Evolutionary conservation across 805 yeast species (phyloP).

Genomic region (Suhomyces sp.): DNA sequence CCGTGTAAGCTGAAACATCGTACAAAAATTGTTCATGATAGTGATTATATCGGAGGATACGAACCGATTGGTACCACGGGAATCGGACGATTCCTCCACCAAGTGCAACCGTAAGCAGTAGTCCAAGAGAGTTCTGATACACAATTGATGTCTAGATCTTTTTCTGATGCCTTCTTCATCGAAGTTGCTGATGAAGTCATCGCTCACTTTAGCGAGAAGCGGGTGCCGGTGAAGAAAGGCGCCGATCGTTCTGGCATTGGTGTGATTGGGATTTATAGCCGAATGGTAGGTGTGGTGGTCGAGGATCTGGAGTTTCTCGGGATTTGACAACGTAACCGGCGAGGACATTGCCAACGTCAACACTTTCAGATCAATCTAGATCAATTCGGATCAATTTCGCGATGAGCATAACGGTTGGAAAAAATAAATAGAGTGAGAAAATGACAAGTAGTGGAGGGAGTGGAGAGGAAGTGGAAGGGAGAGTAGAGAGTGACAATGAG

Average conservation of each 20-base stretch:
- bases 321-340: not conserved
- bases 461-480: not conserved
- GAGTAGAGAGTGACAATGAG: not conserved
- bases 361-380: not conserved
- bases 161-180: constrained; percentile 2
- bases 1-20: not conserved
- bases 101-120: not conserved
- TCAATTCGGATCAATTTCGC: not conserved
- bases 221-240: constrained; percentile 15
- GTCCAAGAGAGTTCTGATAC: constrained; percentile 4
- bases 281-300: constrained; percentile 20
- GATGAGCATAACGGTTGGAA: not conserved
- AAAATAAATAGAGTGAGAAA: not conserved
- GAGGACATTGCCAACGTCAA: not conserved
- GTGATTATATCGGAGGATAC: not conserved
- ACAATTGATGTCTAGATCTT: constrained; percentile 4
- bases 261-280: constrained; percentile 16
- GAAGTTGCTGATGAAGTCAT: constrained; percentile 2
- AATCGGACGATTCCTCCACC: not conserved
- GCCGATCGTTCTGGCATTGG: constrained; percentile 17
- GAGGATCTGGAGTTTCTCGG: not conserved
- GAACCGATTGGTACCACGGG: not conserved
- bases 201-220: not conserved
- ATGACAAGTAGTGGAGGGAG: not conserved
- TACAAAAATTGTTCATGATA: not conserved